These are phyloP conservation scores for Agaricus blazei DNA, from an alignment of 768 basidiomycete species.

Conservation along the genomic window DNA sequence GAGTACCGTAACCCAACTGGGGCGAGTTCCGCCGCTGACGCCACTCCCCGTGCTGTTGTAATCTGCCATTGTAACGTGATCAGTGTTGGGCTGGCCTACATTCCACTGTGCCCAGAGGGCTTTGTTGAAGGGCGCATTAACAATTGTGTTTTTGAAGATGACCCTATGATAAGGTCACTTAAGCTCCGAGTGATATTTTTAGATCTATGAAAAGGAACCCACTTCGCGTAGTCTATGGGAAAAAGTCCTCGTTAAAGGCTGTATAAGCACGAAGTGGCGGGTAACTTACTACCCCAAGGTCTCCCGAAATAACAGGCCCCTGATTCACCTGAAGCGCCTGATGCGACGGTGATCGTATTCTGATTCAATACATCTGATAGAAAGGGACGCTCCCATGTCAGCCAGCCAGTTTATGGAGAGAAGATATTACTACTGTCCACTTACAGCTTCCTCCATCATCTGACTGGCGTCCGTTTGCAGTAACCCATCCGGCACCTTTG, in stretches of 20 bases:
- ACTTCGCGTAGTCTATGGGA: slow-evolving; percentile 37
- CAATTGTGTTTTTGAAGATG: slow-evolving; percentile 40
- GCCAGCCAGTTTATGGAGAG: neutral
- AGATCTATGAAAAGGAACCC: slow-evolving; percentile 10
- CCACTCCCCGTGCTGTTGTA: slow-evolving; percentile 41
- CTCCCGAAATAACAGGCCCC: slow-evolving; percentile 36
- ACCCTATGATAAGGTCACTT: slow-evolving; percentile 25
- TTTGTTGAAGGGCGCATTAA: slow-evolving; percentile 33
- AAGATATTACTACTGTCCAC: slow-evolving; percentile 9
- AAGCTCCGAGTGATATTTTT: neutral
- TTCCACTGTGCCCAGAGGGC: slow-evolving; percentile 46
- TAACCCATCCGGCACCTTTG: slow-evolving; percentile 38
- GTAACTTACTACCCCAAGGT: slow-evolving; percentile 39
- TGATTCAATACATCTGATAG: slow-evolving; percentile 35
- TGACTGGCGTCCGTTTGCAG: slow-evolving; percentile 42
- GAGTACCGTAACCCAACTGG: slow-evolving; percentile 36
- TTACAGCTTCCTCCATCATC: slow-evolving; percentile 42
- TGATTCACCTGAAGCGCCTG: slow-evolving; percentile 31
- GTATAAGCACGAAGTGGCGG: neutral
- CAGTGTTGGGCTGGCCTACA: slow-evolving; percentile 27
- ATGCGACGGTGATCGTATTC: slow-evolving; percentile 38
- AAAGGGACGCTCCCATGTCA: neutral
- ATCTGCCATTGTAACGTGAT: slow-evolving; percentile 42
- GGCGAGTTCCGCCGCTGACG: slow-evolving; percentile 25
- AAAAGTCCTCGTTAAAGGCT: neutral